Percentiles rank a stretch among this genome's conserved stretches.
phyloP scores from a whole-genome alignment of 768 basidiomycete species.

The Lyophyllum shimeji region DNA sequence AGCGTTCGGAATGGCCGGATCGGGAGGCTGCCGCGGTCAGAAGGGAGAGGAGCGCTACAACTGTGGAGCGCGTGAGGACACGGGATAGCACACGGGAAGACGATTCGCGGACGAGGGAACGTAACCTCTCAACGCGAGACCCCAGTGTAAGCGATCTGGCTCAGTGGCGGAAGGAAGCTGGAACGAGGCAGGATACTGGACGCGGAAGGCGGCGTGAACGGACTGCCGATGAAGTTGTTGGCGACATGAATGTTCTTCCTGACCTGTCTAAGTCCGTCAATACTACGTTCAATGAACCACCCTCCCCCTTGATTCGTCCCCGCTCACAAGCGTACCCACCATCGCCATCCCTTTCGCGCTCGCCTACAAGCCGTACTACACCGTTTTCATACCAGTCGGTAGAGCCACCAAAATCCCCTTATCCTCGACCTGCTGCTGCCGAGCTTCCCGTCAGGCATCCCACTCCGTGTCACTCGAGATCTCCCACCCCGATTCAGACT shows the following conservation, averaged over 20 bases:
- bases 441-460: conserved; percentile 21
- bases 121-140: conserved; percentile 42
- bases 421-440: conserved; percentile 7
- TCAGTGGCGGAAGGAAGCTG: conserved; percentile 58
- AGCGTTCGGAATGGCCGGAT: conserved; percentile 84
- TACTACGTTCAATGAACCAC: conserved; percentile 30
- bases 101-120: conserved; percentile 31
- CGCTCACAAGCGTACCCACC: conserved; percentile 50
- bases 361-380: conserved; percentile 36
- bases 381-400: conserved; percentile 19
- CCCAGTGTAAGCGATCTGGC: conserved; percentile 43
- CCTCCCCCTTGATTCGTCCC: conserved; percentile 40
- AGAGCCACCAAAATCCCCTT: conserved; percentile 16
- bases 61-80: conserved; percentile 55
- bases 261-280: conserved; percentile 25
- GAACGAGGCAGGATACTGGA: conserved; percentile 38
- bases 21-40: conserved; percentile 70
- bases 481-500: conserved; percentile 39
- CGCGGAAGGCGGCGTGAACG: conserved; percentile 69
- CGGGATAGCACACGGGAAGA: conserved; percentile 41
- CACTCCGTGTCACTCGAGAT: conserved; percentile 31
- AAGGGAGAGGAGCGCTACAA: conserved; percentile 65
- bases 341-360: conserved; percentile 54
- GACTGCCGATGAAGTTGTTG: conserved; percentile 36
- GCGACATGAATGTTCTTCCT: conserved; percentile 30